Percentiles rank a stretch among this genome's conserved stretches.
These are phyloP conservation scores for Gonium pectorale DNA, from an alignment of 139 green algal species.

Conservation along the genomic window DNA sequence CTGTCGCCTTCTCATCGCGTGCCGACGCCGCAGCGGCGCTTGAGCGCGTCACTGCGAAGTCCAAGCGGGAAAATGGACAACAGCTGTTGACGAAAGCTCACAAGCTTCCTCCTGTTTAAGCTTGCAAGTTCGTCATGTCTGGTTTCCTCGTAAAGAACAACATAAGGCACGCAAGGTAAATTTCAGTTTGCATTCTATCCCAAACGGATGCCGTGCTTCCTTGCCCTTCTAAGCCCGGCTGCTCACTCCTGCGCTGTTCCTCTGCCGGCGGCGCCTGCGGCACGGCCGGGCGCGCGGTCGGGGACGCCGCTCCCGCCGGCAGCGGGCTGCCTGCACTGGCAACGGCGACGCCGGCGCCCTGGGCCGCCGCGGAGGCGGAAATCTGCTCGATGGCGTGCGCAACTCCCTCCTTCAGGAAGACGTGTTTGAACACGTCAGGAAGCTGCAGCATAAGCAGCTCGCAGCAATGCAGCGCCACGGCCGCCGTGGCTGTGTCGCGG, in stretches of 20 bases:
- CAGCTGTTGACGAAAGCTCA: too few species aligned
- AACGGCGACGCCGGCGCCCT: conserved; percentile 3
- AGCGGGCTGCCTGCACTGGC: background rate
- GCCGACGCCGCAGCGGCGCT: too few species aligned
- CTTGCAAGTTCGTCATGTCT: too few species aligned
- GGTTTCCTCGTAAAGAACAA: too few species aligned
- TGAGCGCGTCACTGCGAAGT: too few species aligned
- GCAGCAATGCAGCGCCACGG: conserved; percentile 31
- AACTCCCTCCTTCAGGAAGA: conserved; percentile 95
- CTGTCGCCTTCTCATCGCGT: background rate
- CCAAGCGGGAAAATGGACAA: too few species aligned
- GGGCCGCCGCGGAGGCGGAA: conserved; percentile 36
- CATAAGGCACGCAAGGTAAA: too few species aligned
- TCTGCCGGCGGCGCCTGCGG: background rate
- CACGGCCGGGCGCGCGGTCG: too few species aligned
- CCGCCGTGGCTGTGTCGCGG: conserved; percentile 70
- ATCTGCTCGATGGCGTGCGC: conserved; percentile 89
- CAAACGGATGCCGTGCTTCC: too few species aligned
- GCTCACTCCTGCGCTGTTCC: background rate
- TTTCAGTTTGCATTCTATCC: too few species aligned
- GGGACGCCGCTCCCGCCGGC: background rate
- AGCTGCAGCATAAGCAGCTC: conserved; percentile 95
- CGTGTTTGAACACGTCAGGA: conserved; percentile 74
- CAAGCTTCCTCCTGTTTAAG: too few species aligned
- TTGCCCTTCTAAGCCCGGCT: too few species aligned